phyloP scores from a whole-genome alignment of 1,284 basidiomycete genomes.

The Leccinum solheimii region DNA sequence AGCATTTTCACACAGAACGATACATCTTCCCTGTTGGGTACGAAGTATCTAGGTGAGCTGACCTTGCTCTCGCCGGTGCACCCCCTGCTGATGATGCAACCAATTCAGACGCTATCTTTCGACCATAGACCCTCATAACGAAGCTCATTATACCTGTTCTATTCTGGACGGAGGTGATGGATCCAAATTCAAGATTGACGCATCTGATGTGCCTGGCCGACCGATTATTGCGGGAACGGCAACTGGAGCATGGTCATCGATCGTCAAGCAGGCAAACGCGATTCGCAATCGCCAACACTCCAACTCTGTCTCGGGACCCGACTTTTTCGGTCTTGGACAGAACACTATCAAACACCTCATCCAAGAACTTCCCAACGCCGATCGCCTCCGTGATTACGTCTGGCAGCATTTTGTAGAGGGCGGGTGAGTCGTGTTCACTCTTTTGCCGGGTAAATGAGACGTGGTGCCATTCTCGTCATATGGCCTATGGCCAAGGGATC shows the following conservation, averaged over 20 bases:
- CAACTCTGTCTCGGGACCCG: conserved; percentile 81
- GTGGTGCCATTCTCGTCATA: conserved; percentile 8
- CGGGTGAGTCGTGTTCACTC: conserved; percentile 54
- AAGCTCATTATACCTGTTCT: conserved; percentile 77
- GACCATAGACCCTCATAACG: conserved; percentile 60
- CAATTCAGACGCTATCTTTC: conserved; percentile 67
- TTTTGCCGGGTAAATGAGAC: conserved; percentile 13
- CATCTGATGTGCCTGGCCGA: conserved; percentile 63
- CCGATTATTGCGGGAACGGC: conserved; percentile 78
- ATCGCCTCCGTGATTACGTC: conserved; percentile 71
- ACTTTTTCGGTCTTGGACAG: conserved; percentile 81
- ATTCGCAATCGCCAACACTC: conserved; percentile 76
- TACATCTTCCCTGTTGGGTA: conserved; percentile 86
- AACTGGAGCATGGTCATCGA: conserved; percentile 78
- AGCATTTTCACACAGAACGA: conserved; percentile 80
- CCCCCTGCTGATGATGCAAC: conserved; percentile 11
- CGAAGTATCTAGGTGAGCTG: conserved; percentile 67
- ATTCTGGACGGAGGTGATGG: conserved; percentile 80
- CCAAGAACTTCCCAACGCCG: conserved; percentile 71
- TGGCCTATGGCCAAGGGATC: conserved; percentile 16
- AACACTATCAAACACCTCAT: conserved; percentile 85
- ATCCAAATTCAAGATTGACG: conserved; percentile 78
- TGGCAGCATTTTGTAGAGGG: conserved; percentile 82
- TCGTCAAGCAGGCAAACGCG: conserved; percentile 75
- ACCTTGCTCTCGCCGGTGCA: conserved; percentile 2